Conservation (phyloP, 2,329 filamentous ascomycete genomes). For the Hortaea sp. region DNA sequence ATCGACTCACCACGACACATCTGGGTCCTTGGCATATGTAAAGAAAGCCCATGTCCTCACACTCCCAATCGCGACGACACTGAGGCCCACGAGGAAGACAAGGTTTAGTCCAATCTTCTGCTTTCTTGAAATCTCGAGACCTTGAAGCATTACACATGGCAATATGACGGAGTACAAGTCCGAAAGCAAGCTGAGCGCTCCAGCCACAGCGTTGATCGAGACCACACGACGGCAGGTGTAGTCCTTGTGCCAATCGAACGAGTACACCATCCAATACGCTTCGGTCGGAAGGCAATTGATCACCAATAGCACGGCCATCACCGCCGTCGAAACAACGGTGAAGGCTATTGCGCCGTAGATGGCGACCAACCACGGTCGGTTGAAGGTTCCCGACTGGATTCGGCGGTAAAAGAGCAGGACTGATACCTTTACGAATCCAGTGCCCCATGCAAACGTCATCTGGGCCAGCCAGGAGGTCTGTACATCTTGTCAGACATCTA, state of each 20-base stretch:
- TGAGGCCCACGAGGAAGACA: no score
- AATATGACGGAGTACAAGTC: conserved; percentile 13
- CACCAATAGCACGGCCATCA: conserved; percentile 8
- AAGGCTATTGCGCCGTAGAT: conserved; percentile 8
- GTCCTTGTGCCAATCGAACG: conserved; percentile 5
- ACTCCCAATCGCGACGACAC: no score
- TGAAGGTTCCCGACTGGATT: conserved; percentile 10
- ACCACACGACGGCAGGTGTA: conserved; percentile 20
- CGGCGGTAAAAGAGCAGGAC: no score
- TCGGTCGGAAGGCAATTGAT: conserved; percentile 10
- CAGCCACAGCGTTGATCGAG: conserved; percentile 18
- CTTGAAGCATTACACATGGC: conserved; percentile 27
- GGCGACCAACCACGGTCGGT: conserved; percentile 7
- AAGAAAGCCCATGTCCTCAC: no score
- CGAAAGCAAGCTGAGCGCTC: conserved; percentile 7
- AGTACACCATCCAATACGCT: conserved; percentile 11
- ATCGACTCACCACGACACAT: no score
- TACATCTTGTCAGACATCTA: conserved; percentile 1
- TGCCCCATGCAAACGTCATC: conserved; percentile 8
- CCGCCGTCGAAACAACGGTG: conserved; percentile 5
- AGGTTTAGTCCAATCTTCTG: no score
- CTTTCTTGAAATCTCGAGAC: no score
- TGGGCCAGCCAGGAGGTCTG: conserved; percentile 15
- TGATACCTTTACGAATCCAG: no score
- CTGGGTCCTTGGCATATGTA: no score